phyloP scores from a whole-genome alignment of 2,329 filamentous ascomycete genomes.

The Hymenoscyphus scutula region DNA sequence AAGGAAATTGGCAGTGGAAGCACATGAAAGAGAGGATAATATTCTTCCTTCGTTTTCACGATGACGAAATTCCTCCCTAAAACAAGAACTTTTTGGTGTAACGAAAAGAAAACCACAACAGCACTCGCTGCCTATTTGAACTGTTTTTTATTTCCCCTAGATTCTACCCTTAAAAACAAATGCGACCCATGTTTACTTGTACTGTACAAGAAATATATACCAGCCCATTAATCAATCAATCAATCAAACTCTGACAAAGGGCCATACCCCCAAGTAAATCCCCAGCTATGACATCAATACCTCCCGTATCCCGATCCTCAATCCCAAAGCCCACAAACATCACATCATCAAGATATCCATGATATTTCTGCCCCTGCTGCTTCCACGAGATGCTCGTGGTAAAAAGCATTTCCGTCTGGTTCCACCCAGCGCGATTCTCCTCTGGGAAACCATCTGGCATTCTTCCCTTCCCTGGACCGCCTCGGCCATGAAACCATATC shows the following conservation, averaged over 20 bases:
- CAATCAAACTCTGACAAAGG: background rate
- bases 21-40: background rate
- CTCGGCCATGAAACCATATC: slow-evolving; percentile 54
- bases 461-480: slow-evolving; percentile 30
- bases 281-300: slow-evolving; percentile 50
- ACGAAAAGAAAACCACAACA: background rate
- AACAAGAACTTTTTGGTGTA: background rate
- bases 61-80: too few relatives aligned
- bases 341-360: slow-evolving; percentile 56
- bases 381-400: slow-evolving; percentile 58
- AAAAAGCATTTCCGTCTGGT: slow-evolving; percentile 55
- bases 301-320: slow-evolving; percentile 49
- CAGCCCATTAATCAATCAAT: background rate
- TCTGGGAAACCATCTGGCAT: background rate
- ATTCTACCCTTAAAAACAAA: background rate
- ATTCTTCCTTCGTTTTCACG: too few relatives aligned
- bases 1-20: background rate
- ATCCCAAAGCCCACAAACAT: slow-evolving; percentile 55
- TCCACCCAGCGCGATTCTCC: slow-evolving; percentile 16
- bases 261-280: slow-evolving; percentile 44
- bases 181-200: background rate
- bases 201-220: too few relatives aligned
- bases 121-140: background rate
- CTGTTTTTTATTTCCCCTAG: too few relatives aligned
- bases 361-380: slow-evolving; percentile 45